Base-by-base conservation (phyloP, 208 protist species). In the Crithidia sp. region DNA sequence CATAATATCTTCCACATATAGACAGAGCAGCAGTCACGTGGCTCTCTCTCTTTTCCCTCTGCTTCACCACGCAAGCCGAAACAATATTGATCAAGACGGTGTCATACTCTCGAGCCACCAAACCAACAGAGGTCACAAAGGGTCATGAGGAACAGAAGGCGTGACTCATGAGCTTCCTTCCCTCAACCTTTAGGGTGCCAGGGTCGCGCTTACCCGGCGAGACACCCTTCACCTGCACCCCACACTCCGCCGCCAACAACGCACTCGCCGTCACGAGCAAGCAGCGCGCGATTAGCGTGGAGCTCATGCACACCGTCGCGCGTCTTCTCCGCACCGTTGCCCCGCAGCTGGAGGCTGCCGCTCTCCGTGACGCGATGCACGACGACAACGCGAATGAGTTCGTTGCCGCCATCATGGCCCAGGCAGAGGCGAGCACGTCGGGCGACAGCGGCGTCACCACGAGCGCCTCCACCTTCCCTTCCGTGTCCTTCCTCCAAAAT, bases 331-430 rank as follows among this genome's bases (percentile, higher is more conserved):
- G 60, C 7, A 52, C 45, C 28, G 41, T 60, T 6, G 67, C 52
- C n/a, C 52, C 58, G 6, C 47, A 37, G 3, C 16, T 79, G 0
- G 74, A 79, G 74, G 74, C 62, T 4, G 54, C 52, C 1, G 67
- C 74, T 4, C 44, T 79, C 19, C 53, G 60, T 13, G 61, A 70
- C 0, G 74, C 52, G 7, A 74, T 79, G 74, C 55, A 52, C 17
- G 74, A 79, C 37, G n/a, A 53, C 0, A 47, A 65, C 16, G 74
- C 74, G 37, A 79, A 43, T 14, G 74, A 79, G 62, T 79, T 65
- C 16, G 71, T 79, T 4, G 59, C 63, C n/a, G 59, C 74, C 8
- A 57, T 19, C 39, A 71, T 40, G 53, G 40, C 43, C 13, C 74
- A 71, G 19, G 67, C 44, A 16, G 74, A 74, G n/a, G 61, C 64